Evolutionary conservation across 148 eudicot species (phyloP), one percentile per base, ranked within the genome.

Genomic region (Oxyria digyna): DNA sequence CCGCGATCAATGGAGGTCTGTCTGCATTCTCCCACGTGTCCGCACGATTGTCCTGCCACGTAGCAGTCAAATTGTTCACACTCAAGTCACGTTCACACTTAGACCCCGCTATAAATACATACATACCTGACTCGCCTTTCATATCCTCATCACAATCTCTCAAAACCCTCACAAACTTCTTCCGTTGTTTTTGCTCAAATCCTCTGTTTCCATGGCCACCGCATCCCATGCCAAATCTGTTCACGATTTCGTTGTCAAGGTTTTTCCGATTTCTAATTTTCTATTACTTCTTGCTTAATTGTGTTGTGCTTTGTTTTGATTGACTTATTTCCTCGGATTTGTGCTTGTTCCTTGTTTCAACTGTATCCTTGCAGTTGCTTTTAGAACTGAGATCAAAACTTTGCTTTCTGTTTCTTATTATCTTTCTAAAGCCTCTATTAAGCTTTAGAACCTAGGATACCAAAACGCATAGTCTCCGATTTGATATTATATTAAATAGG

Each of bases 161-260:
- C 55, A 11, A 49, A 18, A 24, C 20, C 8, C 55, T 49, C 55
- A 11, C 20, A 1, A 24, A 49, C 18, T 23, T 49, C 24, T 49
- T 12, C 8, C 62, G 26, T 32, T 23, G 23, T 57, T 20, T 27
- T 50, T 50, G 24, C 57, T 50, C 21, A 20, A 26, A 9, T 23
- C 14, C 31, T 11, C 38, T 21, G 13, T 59, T 37, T 37, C 29
- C 42, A 14, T 66, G 75, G 68, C 68, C 26, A 65, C 45, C 24
- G 26, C 68, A n/a, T 65, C 68, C 64, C 35, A 15, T 65, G 27
- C 43, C 33, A 73, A 66, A 67, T 43, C 42, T 0, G 48, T 63
- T 10, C 29, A 41, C 50, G 54, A 45, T 68, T 68, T 68, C 54
- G 37, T 68, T 27, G 50, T 68, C 3, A 37, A 65, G 68, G 68